Evolutionary conservation across 148 eudicot genomes (phyloP).

Genomic region (Chenopodium berlandieri): DNA sequence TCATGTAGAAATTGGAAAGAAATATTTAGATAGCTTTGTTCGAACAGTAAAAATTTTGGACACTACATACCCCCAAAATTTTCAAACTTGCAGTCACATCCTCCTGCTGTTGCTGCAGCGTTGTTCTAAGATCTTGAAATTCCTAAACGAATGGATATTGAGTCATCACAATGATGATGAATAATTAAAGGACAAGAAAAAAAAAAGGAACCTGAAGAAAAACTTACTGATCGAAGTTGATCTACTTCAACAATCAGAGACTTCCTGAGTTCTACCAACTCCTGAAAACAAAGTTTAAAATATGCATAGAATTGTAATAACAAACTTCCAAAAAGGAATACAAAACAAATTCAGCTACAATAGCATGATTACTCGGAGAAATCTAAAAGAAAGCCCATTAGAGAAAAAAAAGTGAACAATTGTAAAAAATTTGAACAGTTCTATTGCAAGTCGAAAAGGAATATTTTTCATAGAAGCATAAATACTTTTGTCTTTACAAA

Average conservation of each 20-base stretch:
- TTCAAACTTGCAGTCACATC: slow-evolving; percentile 74
- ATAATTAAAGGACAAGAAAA: neutral
- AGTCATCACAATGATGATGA: neutral
- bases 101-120: slow-evolving; percentile 92
- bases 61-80: slow-evolving; percentile 67
- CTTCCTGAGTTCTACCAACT: slow-evolving; percentile 78
- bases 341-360: neutral
- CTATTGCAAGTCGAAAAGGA: neutral
- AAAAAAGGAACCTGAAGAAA: neutral
- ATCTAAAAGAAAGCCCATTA: neutral
- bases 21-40: neutral
- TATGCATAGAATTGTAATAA: slow-evolving; percentile 16
- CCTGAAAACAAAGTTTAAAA: slow-evolving; percentile 38
- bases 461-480: too few relatives aligned
- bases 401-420: neutral
- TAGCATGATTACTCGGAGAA: neutral
- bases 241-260: slow-evolving; percentile 83
- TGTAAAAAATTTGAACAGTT: too few relatives aligned
- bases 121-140: slow-evolving; percentile 78
- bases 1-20: neutral
- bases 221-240: slow-evolving; percentile 78
- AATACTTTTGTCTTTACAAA: neutral
- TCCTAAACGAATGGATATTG: slow-evolving; percentile 42
- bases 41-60: neutral
- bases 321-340: neutral